Base-by-base conservation (phyloP, 257 asterid species). In the Solanum corneliomulleri region DNA sequence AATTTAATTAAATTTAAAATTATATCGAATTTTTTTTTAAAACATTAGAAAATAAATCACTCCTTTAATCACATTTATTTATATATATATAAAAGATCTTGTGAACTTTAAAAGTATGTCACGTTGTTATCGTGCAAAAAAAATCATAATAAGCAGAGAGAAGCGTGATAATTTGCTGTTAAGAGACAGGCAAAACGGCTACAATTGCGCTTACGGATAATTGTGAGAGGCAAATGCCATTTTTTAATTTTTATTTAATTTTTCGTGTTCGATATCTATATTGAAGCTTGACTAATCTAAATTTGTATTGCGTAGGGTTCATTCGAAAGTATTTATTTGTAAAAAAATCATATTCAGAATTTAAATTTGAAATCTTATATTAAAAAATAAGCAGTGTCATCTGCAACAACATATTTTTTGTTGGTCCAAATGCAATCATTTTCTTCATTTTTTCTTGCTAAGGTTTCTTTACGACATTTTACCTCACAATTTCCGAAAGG, bases 401-500 rank as follows among this genome's bases (percentile, higher is more conserved):
- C 56, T 6, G 1, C 18, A 13, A 6, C 56, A 0, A 14, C 20
- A 2, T 16, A 4, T 47, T 13, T 5, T 47, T 13, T 45, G 0
- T 4, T 4, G 58, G 7, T 47, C 62, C 84, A 77, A 45, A 78
- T 25, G 66, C 84, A 45, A 45, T 76, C 60, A 56, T 44, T 78
- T 4, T 80, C 84, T 47, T 18, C 15, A 47, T 42, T 80, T 80
- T 77, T 29, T 25, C 64, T 13, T n/a, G 62, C 41, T 14, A 44
- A 77, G 60, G 64, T 42, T 77, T 77, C 84, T 44, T 77, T 80
- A 16, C 1, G 68, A 27, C 84, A 47, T 16, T 12, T 47, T 47
- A 80, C 68, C 84, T 80, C 68, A 45, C 66, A 45, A 47, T 6
- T 47, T 47, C 15, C 66, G 64, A 80, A 47, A 80, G 84, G 84